These are phyloP conservation scores for Rubroshorea leprosula DNA, from an alignment of 345 rosid genomes.

Conservation along the genomic window DNA sequence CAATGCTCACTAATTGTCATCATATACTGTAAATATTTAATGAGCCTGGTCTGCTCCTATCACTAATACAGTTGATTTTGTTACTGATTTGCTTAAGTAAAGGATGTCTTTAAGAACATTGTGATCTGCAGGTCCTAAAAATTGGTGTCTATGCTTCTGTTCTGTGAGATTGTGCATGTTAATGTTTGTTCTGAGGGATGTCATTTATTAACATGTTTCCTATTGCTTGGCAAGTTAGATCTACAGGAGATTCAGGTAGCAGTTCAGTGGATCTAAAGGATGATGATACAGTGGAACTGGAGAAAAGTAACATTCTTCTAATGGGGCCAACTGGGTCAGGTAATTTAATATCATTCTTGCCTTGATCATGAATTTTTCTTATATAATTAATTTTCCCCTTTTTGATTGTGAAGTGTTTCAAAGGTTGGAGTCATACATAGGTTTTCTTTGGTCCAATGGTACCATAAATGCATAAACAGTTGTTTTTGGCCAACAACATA, in stretches of 20 bases:
- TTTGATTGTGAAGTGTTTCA: neutral
- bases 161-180: neutral
- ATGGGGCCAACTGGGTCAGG: slow-evolving; percentile 99
- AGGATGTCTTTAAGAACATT: neutral
- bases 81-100: neutral
- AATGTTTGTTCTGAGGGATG: neutral
- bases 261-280: slow-evolving; percentile 41
- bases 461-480: too few relatives aligned
- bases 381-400: neutral
- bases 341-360: too few relatives aligned
- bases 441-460: too few relatives aligned
- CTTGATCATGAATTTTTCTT: neutral
- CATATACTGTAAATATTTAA: too few relatives aligned
- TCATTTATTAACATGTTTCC: slow-evolving; percentile 26
- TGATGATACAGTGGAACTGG: slow-evolving; percentile 82
- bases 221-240: slow-evolving; percentile 56
- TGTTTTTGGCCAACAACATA: too few relatives aligned
- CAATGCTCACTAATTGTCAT: too few relatives aligned
- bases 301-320: slow-evolving; percentile 96
- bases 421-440: neutral
- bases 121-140: neutral
- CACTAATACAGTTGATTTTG: neutral
- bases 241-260: slow-evolving; percentile 47
- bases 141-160: neutral
- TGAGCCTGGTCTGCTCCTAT: too few relatives aligned